phyloP scores from a whole-genome alignment of 2,329 filamentous ascomycete genomes.

The Diplodia intermedia region DNA sequence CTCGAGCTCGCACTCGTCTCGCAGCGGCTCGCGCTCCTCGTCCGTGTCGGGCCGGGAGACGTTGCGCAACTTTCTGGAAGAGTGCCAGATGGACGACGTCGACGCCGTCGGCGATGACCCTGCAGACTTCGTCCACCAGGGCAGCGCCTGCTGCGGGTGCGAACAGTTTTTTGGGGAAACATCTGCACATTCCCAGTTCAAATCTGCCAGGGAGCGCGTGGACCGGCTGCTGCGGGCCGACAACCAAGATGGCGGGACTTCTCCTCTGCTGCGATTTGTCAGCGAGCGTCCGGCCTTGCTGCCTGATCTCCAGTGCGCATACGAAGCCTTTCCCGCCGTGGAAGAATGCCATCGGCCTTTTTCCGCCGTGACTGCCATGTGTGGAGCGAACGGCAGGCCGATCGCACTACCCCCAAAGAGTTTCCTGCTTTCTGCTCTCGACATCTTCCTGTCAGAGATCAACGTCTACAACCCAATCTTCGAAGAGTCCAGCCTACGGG shows the following conservation, averaged over 20 bases:
- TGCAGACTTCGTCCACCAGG: slow-evolving; percentile 6
- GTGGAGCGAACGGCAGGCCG: slow-evolving; percentile 3
- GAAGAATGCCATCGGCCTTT: slow-evolving; percentile 6
- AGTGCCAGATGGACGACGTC: slow-evolving; percentile 4
- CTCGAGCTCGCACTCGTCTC: neutral
- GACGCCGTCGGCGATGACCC: neutral
- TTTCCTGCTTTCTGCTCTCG: slow-evolving; percentile 9
- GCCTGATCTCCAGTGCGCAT: slow-evolving; percentile 1
- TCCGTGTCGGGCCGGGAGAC: neutral
- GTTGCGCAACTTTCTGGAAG: neutral
- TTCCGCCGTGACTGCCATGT: neutral
- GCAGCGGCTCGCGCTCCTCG: slow-evolving; percentile 1
- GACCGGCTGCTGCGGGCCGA: neutral
- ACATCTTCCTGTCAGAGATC: slow-evolving; percentile 5
- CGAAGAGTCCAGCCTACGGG: slow-evolving; percentile 9
- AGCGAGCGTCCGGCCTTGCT: neutral
- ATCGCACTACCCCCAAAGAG: neutral
- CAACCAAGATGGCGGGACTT: neutral
- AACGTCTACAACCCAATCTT: slow-evolving; percentile 5
- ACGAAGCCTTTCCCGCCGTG: slow-evolving; percentile 1
- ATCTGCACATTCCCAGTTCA: slow-evolving; percentile 4
- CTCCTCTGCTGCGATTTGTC: neutral
- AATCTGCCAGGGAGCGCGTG: neutral
- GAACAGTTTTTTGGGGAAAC: slow-evolving; percentile 18
- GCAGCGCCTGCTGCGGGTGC: slow-evolving; percentile 8